Conservation (phyloP, 495 filamentous ascomycete genomes). For the Glutinoglossum americanum region DNA sequence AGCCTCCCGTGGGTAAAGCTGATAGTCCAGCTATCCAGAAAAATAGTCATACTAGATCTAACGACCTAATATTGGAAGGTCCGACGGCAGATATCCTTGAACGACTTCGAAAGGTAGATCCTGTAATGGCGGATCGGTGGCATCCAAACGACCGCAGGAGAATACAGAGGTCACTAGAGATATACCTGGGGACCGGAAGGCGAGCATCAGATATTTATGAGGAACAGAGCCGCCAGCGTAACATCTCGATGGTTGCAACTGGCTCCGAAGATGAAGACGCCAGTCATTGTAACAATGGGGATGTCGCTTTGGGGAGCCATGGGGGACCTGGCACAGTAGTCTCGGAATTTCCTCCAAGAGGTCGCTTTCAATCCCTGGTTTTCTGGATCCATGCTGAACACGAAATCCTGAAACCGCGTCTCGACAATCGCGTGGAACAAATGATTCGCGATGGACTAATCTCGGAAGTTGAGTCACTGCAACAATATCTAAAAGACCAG, state of each 20-base stretch:
- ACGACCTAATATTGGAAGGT: constrained; percentile 51
- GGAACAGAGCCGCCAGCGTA: constrained; percentile 30
- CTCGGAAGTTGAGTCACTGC: constrained; percentile 41
- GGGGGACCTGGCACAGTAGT: neutral
- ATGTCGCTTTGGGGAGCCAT: neutral
- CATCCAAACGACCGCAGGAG: constrained; percentile 84
- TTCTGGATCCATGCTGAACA: constrained; percentile 72
- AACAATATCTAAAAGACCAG: constrained; percentile 27
- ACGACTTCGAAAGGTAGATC: constrained; percentile 60
- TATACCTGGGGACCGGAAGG: constrained; percentile 58
- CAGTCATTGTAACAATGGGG: neutral
- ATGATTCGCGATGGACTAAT: constrained; percentile 65
- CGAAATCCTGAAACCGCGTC: constrained; percentile 39
- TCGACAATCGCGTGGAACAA: constrained; percentile 54
- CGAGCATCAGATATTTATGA: constrained; percentile 76
- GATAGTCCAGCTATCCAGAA: constrained; percentile 13
- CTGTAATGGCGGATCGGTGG: constrained; percentile 75
- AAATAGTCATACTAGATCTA: constrained; percentile 6
- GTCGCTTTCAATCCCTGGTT: constrained; percentile 40
- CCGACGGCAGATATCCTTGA: constrained; percentile 46
- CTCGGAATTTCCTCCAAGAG: neutral
- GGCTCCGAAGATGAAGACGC: neutral
- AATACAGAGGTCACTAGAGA: constrained; percentile 74
- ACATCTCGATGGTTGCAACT: neutral
- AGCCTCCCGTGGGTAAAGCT: constrained; percentile 7